Evolutionary conservation across 75 land plant species (phyloP).

Genomic region (Selaginella moellendorffii): DNA sequence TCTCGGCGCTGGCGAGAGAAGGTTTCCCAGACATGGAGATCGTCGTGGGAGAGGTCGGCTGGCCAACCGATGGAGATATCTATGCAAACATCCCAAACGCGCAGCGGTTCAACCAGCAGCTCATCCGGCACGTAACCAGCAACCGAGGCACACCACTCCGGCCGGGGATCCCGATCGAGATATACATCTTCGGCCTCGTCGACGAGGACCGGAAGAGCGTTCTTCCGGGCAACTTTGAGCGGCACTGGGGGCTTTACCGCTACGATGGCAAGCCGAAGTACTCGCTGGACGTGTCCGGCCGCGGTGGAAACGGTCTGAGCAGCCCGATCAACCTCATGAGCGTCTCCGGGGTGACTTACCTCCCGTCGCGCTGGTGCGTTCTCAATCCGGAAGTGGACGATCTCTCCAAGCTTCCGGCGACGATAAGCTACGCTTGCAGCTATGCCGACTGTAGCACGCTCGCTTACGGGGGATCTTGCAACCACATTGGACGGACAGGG

Average conservation of each 20-base stretch:
- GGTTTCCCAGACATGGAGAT: constrained; percentile 6
- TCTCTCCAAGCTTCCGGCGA: background rate
- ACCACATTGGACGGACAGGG: background rate
- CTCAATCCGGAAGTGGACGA: background rate
- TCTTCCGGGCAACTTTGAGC: background rate
- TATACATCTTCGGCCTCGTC: constrained; percentile 2
- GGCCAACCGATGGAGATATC: constrained; percentile 1
- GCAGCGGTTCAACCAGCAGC: constrained; percentile 1
- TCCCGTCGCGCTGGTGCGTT: background rate
- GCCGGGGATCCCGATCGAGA: background rate
- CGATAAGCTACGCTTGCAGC: background rate
- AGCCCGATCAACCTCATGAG: too few relatives aligned
- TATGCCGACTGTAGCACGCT: background rate
- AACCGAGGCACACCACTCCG: background rate
- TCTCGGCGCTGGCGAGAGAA: background rate
- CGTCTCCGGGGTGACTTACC: background rate
- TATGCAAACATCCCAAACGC: background rate
- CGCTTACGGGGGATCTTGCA: background rate
- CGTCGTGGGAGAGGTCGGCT: constrained; percentile 2
- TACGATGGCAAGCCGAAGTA: constrained; percentile 4
- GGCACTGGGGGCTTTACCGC: constrained; percentile 2
- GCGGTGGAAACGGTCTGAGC: background rate
- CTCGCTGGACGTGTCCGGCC: background rate
- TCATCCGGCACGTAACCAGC: background rate
- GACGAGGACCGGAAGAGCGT: constrained; percentile 7